Evolutionary conservation across 2,329 filamentous ascomycete species (phyloP).

Genomic region (Pseudogymnoascus sp.): DNA sequence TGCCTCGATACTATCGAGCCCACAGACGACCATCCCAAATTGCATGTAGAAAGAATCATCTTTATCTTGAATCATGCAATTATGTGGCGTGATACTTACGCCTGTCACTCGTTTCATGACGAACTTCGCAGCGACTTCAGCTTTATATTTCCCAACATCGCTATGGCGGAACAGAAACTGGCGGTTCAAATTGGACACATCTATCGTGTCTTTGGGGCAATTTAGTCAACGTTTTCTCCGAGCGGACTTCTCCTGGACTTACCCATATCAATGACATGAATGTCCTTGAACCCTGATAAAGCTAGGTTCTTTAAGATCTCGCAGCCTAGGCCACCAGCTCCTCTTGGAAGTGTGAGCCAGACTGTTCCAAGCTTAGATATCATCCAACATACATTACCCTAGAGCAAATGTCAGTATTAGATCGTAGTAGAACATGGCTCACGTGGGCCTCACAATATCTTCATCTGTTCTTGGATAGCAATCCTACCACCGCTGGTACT

Average conservation of each 20-base stretch:
- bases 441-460: conserved; percentile 53
- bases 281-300: conserved; percentile 89
- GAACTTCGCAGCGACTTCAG: conserved; percentile 84
- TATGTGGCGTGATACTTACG: conserved; percentile 88
- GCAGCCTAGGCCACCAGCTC: conserved; percentile 88
- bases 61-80: conserved; percentile 93
- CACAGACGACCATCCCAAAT: conserved; percentile 88
- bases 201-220: conserved; percentile 69
- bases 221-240: conserved; percentile 10
- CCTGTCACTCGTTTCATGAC: conserved; percentile 84
- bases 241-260: conserved; percentile 24
- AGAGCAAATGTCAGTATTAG: conserved; percentile 26
- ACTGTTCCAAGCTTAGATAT: not conserved
- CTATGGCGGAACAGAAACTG: conserved; percentile 90
- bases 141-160: conserved; percentile 90
- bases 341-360: conserved; percentile 44
- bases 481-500: conserved; percentile 10
- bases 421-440: not conserved
- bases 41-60: conserved; percentile 96
- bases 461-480: conserved; percentile 55
- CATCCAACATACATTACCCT: conserved; percentile 34
- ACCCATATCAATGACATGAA: conserved; percentile 99
- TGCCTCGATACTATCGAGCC: conserved; percentile 93
- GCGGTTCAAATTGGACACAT: conserved; percentile 94
- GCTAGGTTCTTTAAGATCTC: conserved; percentile 96